A percentile compares a stretch with the other conserved stretches of the same genome.
Evolutionary conservation across 805 yeast species (phyloP).

Genomic region (Candida manassasensis): DNA sequence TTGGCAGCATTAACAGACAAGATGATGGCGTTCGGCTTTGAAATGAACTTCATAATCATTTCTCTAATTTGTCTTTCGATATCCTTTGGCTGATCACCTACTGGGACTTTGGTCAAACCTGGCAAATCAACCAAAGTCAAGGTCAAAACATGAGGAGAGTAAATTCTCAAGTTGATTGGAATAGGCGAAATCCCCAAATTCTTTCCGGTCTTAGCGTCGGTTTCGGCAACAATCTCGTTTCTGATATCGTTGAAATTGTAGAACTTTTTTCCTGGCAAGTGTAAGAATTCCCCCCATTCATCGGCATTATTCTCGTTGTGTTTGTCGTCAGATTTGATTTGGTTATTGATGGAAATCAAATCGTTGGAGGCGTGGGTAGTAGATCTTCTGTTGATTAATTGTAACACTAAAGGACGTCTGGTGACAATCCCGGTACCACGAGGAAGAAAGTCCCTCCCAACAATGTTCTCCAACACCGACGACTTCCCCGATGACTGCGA

Average conservation of each 20-base stretch:
- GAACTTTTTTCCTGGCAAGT: slow-evolving; percentile 82
- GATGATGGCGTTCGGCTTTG: slow-evolving; percentile 92
- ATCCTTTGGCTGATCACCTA: slow-evolving; percentile 97
- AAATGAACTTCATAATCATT: slow-evolving; percentile 86
- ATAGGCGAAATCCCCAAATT: slow-evolving; percentile 85
- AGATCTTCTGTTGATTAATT: slow-evolving; percentile 67
- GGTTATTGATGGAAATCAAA: slow-evolving; percentile 41
- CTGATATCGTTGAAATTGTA: slow-evolving; percentile 86
- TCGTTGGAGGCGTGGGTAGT: slow-evolving; percentile 23
- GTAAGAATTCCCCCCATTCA: slow-evolving; percentile 98
- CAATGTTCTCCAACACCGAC: slow-evolving; percentile 85
- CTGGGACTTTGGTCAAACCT: slow-evolving; percentile 96
- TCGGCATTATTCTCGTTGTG: slow-evolving; percentile 65
- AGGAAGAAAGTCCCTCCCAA: slow-evolving; percentile 86
- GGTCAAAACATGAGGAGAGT: slow-evolving; percentile 90
- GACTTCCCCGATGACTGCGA: slow-evolving; percentile 89
- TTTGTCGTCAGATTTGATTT: slow-evolving; percentile 40
- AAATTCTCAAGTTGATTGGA: slow-evolving; percentile 90
- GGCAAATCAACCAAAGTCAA: slow-evolving; percentile 95
- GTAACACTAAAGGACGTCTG: slow-evolving; percentile 79
- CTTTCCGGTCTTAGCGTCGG: slow-evolving; percentile 76
- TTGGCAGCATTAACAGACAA: slow-evolving; percentile 94
- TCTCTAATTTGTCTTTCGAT: slow-evolving; percentile 92
- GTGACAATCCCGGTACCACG: slow-evolving; percentile 93
- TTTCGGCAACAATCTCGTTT: slow-evolving; percentile 85